These are phyloP conservation scores for Pilobolus umbonatus DNA, from an alignment of 192 early-diverging fungal genomes.

Conservation along the genomic window DNA sequence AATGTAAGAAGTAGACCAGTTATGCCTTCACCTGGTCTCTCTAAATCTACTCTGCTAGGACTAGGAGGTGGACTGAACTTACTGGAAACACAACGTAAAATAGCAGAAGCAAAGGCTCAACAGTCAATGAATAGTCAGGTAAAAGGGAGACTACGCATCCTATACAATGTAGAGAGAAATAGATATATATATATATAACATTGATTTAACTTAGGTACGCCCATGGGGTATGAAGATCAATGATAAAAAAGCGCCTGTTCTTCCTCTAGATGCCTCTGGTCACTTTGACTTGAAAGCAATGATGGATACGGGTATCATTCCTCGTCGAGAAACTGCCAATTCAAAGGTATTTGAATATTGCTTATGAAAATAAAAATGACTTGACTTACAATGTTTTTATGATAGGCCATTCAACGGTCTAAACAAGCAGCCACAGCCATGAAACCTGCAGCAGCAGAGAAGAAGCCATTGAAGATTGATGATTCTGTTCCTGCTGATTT, in stretches of 20 bases:
- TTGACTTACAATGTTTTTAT: conserved; percentile 37
- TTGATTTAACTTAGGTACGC: conserved; percentile 23
- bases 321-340: conserved; percentile 47
- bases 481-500: conserved; percentile 42
- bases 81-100: conserved; percentile 43
- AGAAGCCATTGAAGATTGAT: conserved; percentile 51
- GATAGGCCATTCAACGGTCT: conserved; percentile 61
- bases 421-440: conserved; percentile 27
- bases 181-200: background rate
- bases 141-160: background rate
- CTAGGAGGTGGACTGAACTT: conserved; percentile 39
- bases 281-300: conserved; percentile 45
- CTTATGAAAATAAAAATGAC: conserved; percentile 33
- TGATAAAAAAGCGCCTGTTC: conserved; percentile 30
- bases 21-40: background rate
- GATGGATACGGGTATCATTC: conserved; percentile 39
- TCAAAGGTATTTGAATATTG: conserved; percentile 30
- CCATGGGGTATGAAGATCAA: conserved; percentile 35
- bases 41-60: conserved; percentile 22
- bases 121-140: conserved; percentile 3
- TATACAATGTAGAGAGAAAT: conserved; percentile 1
- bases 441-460: conserved; percentile 36
- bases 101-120: conserved; percentile 41
- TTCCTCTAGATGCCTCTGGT: conserved; percentile 44
- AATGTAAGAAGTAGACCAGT: too few species aligned